Conservation (phyloP, 768 basidiomycete species). For the Panaeolus cyanescens region DNA sequence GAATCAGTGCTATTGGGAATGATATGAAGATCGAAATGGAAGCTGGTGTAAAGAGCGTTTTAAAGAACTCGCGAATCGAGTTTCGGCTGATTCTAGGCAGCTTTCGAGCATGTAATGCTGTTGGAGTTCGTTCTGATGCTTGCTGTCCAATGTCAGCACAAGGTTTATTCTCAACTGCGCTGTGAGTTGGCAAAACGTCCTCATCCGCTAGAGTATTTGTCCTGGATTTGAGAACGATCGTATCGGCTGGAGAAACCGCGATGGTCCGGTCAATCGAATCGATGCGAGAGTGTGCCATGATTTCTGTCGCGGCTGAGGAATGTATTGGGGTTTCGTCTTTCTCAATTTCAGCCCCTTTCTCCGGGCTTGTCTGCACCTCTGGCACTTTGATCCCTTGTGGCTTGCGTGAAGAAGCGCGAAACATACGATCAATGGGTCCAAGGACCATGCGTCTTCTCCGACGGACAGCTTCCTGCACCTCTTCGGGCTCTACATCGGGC, state of each 20-base stretch:
- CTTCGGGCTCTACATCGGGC: constrained; percentile 60
- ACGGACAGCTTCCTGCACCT: constrained; percentile 48
- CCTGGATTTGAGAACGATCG: background rate
- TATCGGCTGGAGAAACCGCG: background rate
- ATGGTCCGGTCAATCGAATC: background rate
- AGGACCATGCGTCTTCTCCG: constrained; percentile 30
- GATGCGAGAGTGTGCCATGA: background rate
- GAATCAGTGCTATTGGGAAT: constrained; percentile 57
- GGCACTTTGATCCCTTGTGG: background rate
- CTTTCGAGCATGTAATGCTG: background rate
- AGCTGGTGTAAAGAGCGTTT: constrained; percentile 44
- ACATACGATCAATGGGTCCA: background rate
- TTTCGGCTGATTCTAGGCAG: background rate
- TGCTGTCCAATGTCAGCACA: background rate
- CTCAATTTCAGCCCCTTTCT: background rate
- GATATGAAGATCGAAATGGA: constrained; percentile 56
- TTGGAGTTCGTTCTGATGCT: constrained; percentile 1
- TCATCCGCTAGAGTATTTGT: background rate
- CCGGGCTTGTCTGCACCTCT: background rate
- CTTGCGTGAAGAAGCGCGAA: background rate
- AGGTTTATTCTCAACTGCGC: background rate
- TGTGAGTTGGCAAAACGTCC: background rate
- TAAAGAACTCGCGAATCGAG: constrained; percentile 25
- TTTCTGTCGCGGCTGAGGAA: background rate
- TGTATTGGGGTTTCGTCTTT: background rate